A percentile compares a stretch with the other conserved stretches of the same genome.
These are phyloP conservation scores for Lachnellula occidentalis DNA, from an alignment of 2,329 filamentous ascomycete species.

Conservation along the genomic window DNA sequence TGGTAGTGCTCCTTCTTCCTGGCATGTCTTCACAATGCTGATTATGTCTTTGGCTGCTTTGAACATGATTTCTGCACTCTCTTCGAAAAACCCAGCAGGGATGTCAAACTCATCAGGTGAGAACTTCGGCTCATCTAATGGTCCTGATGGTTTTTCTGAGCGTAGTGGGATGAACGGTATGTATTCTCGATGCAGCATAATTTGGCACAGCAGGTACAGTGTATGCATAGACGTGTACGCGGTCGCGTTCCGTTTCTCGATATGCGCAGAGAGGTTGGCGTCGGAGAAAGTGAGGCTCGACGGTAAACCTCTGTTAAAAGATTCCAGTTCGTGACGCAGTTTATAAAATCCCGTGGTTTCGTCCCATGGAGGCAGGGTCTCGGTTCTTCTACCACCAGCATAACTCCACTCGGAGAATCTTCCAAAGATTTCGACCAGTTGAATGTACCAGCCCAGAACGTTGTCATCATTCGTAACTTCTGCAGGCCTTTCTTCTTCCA, in stretches of 20 bases:
- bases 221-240: slow-evolving; percentile 64
- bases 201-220: slow-evolving; percentile 57
- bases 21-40: slow-evolving; percentile 57
- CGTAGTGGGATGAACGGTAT: slow-evolving; percentile 59
- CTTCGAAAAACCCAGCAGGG: slow-evolving; percentile 55
- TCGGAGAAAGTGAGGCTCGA: slow-evolving; percentile 48
- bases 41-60: slow-evolving; percentile 57
- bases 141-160: slow-evolving; percentile 44
- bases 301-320: slow-evolving; percentile 51
- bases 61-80: slow-evolving; percentile 58
- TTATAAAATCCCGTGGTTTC: slow-evolving; percentile 47
- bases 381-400: slow-evolving; percentile 44
- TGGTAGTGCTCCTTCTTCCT: slow-evolving; percentile 51
- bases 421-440: slow-evolving; percentile 54
- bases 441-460: slow-evolving; percentile 44
- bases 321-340: slow-evolving; percentile 45
- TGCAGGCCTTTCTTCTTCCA: slow-evolving; percentile 38
- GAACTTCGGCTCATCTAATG: slow-evolving; percentile 54
- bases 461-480: slow-evolving; percentile 21
- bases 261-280: slow-evolving; percentile 60
- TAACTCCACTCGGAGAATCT: slow-evolving; percentile 53
- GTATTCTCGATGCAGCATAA: slow-evolving; percentile 65
- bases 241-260: slow-evolving; percentile 56
- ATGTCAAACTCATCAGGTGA: slow-evolving; percentile 40
- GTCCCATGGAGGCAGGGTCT: slow-evolving; percentile 54